Evolutionary conservation across 176 grass and related monocot genomes (phyloP), one percentile per base, ranked within the genome.

Genomic region (Leersia perrieri): DNA sequence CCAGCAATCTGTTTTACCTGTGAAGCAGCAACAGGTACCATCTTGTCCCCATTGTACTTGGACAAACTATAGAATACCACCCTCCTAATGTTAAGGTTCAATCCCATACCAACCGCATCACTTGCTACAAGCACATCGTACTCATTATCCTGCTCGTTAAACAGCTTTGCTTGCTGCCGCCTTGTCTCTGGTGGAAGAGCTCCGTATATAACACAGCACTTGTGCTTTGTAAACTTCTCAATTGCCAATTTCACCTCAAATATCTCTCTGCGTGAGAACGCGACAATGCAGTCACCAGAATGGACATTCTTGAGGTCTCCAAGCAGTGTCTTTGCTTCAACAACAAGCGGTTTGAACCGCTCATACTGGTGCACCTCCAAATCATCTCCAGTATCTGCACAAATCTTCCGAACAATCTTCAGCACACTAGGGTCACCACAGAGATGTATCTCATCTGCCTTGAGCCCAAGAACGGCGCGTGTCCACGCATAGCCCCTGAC

Each of bases 1-100:
- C 95, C 95, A 63, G 95, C 92, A 65, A 98, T 98, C 84, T 98
- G 95, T 71, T 98, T 95, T 55, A 98, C 92, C 88, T 98, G 95
- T 55, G 90, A 94, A 28, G 95, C 80, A 55, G 90, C 76, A 70
- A 98, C 92, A 7, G 77, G 78, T 42, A 91, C 92, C 77, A 95
- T 93, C 73, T 82, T 95, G 42, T 98, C 92, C 53, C 95, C 95
- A 65, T 98, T 98, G 69, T 81, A 95, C 34, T 95, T 98, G 0
- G 77, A 67, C 63, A 98, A 73, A 15, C 60, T 91, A 83, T 93
- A 91, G 74, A 98, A 98, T 5, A 95, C 88, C 38, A 98, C 92
- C 72, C 95, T 86, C 44, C 95, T 87, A 61, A 98, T 98, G 84
- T 98, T 95, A 74, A 98, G 93, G 89, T 98, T 98, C 74, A 98